phyloP scores from a whole-genome alignment of 768 basidiomycete species.

The Chalciporus chontae region DNA sequence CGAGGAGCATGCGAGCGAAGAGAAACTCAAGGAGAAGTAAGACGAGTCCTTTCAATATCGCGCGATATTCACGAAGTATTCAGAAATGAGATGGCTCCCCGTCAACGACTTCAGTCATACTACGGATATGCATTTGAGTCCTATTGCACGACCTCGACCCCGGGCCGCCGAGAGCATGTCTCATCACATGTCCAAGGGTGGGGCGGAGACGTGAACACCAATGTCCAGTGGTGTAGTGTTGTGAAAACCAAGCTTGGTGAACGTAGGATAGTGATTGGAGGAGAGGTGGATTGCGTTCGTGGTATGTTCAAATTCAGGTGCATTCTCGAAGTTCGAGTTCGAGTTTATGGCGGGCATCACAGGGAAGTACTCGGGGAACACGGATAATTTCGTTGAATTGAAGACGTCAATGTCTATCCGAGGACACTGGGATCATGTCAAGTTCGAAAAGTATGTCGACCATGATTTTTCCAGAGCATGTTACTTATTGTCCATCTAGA shows the following conservation, averaged over 20 bases:
- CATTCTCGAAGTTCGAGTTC: background rate
- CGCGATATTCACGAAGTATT: slow-evolving; percentile 1
- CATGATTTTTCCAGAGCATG: background rate
- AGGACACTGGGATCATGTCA: slow-evolving; percentile 57
- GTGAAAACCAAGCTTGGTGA: slow-evolving; percentile 81
- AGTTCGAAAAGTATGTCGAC: slow-evolving; percentile 69
- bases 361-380: slow-evolving; percentile 60
- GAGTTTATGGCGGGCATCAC: background rate
- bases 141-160: slow-evolving; percentile 60
- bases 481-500: slow-evolving; percentile 36
- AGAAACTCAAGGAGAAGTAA: slow-evolving; percentile 61
- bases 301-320: slow-evolving; percentile 40
- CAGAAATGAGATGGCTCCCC: slow-evolving; percentile 65
- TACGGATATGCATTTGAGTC: slow-evolving; percentile 91
- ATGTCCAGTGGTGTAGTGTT: slow-evolving; percentile 87
- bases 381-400: slow-evolving; percentile 76
- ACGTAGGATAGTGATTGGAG: slow-evolving; percentile 72
- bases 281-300: slow-evolving; percentile 88
- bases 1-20: slow-evolving; percentile 67
- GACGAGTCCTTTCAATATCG: slow-evolving; percentile 15
- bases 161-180: slow-evolving; percentile 16
- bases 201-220: slow-evolving; percentile 83
- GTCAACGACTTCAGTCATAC: slow-evolving; percentile 64
- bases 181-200: slow-evolving; percentile 45
- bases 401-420: slow-evolving; percentile 81